Evolutionary conservation across 345 rosid genomes (phyloP), one percentile per base, ranked within the genome.

Genomic region (Citrus reticulata): DNA sequence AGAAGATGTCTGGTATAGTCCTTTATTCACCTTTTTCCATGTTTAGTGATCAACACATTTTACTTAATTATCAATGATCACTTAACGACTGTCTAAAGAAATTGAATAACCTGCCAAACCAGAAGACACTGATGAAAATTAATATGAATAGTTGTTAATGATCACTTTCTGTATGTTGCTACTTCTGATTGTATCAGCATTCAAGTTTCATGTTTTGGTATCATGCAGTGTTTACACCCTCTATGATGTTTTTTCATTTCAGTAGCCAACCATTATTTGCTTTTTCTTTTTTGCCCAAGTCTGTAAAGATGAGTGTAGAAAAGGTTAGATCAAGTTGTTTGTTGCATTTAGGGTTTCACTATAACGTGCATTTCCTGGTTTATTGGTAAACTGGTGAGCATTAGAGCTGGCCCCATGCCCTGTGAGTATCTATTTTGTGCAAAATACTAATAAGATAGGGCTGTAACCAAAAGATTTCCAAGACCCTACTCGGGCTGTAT

Each of bases 1-100:
- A 17, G 89, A 89, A 79, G 90, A 89, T 85, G 87, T 87, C 77
- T 92, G 95, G 95, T 90, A 85, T 65, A 35, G 75, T 74, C 5
- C 2, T 49, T 68, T 59, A 46, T 54, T 64, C 37, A 46, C 58
- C 64, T 61, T 20, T 19, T 54, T 54, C 39, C 59, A 62, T 72
- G 58, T 79, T 32, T 55, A 24, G 60, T 20, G 51, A 77, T 73
- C 40, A 24, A 60, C 35, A 2, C 14, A 17, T 9, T 61, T 10
- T 3, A 40, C 34, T 19, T 22, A 46, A 46, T 46, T 46, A 46
- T 46, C 14, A 13, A 46, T 13, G 17, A 46, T 46, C 51, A 46
- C 17, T 46, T 46, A 46, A 46, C 51, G 0, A 46, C 49, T 75
- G 46, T 14, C 46, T 9, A 19, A 55, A 49, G 46, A 51, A 39